Conservation (phyloP, 768 basidiomycete genomes). For the Podaxis carcinomalis region DNA sequence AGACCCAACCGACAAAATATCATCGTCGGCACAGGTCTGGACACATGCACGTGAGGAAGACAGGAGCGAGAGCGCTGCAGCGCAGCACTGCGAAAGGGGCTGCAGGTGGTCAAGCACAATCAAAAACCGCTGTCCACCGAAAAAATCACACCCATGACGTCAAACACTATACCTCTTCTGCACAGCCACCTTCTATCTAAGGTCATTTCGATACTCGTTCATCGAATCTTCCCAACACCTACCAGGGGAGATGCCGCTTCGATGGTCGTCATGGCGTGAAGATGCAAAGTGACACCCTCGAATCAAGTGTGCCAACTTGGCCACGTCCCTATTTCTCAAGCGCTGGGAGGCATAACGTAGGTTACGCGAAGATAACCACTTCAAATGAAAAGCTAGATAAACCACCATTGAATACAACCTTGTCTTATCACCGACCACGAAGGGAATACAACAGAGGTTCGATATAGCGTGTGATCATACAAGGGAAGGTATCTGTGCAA, state of each 20-base stretch:
- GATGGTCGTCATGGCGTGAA: neutral
- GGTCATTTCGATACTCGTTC: neutral
- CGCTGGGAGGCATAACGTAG: neutral
- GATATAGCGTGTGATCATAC: neutral
- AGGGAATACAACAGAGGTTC: neutral
- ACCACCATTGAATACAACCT: neutral
- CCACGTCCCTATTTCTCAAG: neutral
- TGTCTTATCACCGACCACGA: neutral
- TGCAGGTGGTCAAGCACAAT: neutral
- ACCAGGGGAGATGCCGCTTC: neutral
- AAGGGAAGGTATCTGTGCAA: neutral
- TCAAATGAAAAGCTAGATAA: neutral
- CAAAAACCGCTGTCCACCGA: neutral
- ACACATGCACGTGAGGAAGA: neutral
- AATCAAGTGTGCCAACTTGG: neutral
- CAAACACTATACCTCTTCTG: neutral
- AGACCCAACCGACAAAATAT: neutral
- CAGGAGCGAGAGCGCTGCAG: neutral
- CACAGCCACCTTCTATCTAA: neutral
- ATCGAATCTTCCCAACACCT: no score
- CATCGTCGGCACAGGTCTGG: neutral
- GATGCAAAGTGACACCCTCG: neutral
- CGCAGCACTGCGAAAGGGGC: neutral
- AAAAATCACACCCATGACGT: slow-evolving; percentile 12
- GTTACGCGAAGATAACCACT: neutral